These are phyloP conservation scores for Rubus parviflorus DNA, from an alignment of 306 rosid genomes.

Conservation along the genomic window DNA sequence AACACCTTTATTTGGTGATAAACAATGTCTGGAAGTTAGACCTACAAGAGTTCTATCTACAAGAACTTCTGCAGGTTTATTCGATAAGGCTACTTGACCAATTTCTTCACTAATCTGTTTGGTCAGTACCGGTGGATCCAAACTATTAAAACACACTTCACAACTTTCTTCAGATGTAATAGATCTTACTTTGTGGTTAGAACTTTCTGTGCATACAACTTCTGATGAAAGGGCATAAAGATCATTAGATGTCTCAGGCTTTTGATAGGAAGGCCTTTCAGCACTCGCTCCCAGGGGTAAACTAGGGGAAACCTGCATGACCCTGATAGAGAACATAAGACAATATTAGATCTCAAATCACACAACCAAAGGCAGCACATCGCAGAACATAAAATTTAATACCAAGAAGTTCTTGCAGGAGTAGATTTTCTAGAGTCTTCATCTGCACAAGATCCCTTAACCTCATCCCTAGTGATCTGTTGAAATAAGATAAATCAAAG, in stretches of 20 bases:
- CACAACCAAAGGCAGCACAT: constrained; percentile 7
- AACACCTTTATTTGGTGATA: constrained; percentile 1
- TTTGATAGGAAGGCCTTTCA: constrained; percentile 1
- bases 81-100: neutral
- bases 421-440: constrained; percentile 50
- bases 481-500: constrained; percentile 9
- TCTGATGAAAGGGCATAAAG: neutral
- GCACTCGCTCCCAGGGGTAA: constrained; percentile 15
- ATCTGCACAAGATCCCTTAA: constrained; percentile 60
- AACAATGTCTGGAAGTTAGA: neutral
- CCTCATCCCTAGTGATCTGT: constrained; percentile 48
- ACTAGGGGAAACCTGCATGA: constrained; percentile 6
- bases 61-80: neutral
- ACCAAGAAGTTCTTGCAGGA: constrained; percentile 72
- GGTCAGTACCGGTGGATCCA: constrained; percentile 1
- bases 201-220: neutral
- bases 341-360: constrained; percentile 18
- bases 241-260: neutral
- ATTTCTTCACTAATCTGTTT: neutral
- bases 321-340: constrained; percentile 22
- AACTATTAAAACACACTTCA: neutral
- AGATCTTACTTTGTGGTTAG: neutral
- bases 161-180: constrained; percentile 7
- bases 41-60: constrained; percentile 7
- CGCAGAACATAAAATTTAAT: constrained; percentile 17